Conservation (phyloP, 2,329 filamentous ascomycete species). For the Scortechinia acanthostroma region DNA sequence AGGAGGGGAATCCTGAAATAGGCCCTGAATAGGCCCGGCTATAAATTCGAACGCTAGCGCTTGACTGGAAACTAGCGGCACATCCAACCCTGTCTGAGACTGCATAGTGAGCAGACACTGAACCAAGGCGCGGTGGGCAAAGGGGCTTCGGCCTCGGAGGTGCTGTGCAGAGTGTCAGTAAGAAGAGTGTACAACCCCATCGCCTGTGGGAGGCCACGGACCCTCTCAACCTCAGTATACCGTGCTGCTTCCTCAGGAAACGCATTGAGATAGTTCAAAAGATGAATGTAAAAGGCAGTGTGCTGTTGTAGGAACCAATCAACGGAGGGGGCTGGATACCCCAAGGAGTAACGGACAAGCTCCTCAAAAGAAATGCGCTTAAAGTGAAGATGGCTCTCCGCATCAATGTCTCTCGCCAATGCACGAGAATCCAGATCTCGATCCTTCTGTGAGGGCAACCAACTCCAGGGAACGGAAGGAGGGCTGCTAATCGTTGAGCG, state of each 20-base stretch:
- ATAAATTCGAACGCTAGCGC: constrained; percentile 21
- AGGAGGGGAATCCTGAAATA: constrained; percentile 19
- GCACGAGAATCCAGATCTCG: constrained; percentile 10
- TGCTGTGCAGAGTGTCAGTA: constrained; percentile 12
- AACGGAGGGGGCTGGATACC: constrained; percentile 19
- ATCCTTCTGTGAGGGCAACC: constrained; percentile 18
- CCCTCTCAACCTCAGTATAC: constrained; percentile 25
- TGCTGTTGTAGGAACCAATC: constrained; percentile 18
- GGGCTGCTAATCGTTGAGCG: constrained; percentile 15
- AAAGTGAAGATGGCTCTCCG: constrained; percentile 27
- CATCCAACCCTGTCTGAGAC: background rate
- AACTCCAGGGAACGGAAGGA: constrained; percentile 19
- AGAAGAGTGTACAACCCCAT: background rate
- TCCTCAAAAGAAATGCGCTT: constrained; percentile 25
- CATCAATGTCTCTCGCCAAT: constrained; percentile 22
- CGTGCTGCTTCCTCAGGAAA: constrained; percentile 17
- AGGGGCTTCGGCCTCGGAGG: constrained; percentile 21
- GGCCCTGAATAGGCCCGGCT: constrained; percentile 21
- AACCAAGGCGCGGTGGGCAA: constrained; percentile 22
- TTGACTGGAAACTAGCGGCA: constrained; percentile 6
- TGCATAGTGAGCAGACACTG: background rate
- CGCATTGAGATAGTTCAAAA: constrained; percentile 17
- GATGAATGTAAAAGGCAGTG: background rate
- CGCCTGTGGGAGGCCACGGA: no score
- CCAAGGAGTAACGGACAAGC: constrained; percentile 24